A percentile compares a stretch with the other conserved stretches of the same genome.
phyloP scores from a whole-genome alignment of 2,329 filamentous ascomycete species.

The Aureobasidium melanogenum region DNA sequence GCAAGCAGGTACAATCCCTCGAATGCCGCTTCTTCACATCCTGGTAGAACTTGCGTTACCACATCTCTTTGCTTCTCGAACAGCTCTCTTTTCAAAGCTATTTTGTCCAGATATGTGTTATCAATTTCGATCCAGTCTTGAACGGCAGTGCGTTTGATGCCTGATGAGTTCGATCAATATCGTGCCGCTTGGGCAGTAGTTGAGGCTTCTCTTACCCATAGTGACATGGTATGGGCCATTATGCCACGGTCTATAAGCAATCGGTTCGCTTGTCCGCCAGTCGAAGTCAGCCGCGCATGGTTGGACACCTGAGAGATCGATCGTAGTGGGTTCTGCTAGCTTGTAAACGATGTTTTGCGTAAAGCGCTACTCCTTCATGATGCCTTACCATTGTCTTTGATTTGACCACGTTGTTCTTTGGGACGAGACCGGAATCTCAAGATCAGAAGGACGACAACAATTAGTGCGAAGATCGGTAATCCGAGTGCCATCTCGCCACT shows the following conservation, averaged over 20 bases:
- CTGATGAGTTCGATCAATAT: not conserved
- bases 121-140: not conserved
- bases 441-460: too few species aligned
- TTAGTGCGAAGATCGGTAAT: too few species aligned
- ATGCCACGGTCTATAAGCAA: not conserved
- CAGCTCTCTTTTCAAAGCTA: not conserved
- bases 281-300: not conserved
- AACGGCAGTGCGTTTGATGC: not conserved
- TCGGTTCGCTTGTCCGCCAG: not conserved
- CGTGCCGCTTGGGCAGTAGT: too few species aligned
- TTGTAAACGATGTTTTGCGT: too few species aligned
- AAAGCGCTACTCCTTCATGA: too few species aligned
- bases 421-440: too few species aligned
- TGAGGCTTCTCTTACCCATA: not conserved
- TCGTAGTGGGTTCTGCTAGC: too few species aligned
- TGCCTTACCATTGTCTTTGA: too few species aligned
- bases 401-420: too few species aligned
- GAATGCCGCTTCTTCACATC: not conserved
- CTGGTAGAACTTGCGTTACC: not conserved
- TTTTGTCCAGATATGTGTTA: not conserved
- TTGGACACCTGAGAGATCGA: too few species aligned
- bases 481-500: too few species aligned
- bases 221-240: not conserved
- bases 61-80: not conserved
- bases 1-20: not conserved